Base-by-base conservation (phyloP, 2,329 filamentous ascomycete species). In the Exserohilum turcica region DNA sequence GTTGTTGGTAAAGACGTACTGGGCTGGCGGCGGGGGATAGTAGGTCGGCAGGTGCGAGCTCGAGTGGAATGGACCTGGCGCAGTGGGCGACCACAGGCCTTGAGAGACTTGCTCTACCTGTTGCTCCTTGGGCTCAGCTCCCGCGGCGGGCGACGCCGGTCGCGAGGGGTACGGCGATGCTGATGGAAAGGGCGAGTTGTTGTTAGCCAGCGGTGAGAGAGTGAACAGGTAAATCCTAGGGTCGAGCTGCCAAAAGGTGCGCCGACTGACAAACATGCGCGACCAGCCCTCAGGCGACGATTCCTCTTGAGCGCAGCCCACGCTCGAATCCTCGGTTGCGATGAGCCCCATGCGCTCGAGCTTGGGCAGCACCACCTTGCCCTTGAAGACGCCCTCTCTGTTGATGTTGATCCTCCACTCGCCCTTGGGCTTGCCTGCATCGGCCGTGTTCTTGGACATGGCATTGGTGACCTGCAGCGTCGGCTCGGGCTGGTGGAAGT, bases 271-370 rank as follows among this genome's bases (percentile, higher is more conserved):
- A 71, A 94, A 97, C 88, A 96, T 92, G 44, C 84, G 79, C 24
- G 81, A 80, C 90, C 90, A 96, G 46, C 83, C 86, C 36, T 86
- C 83, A 8, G 83, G 80, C 31, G 81, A 80, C 40, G 85, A 84
- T 44, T 87, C 83, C 37, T 86, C 82, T 12, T 84, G 73, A 32
- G 84, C 82, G 0, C 82, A 79, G 4, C 91, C 91, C 2, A 94
- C 89, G 1, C 84, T 83, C 0, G 90, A 91, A 65, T 95, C 88
- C 48, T 90, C 83, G 19, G 84, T 89, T 0, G 87, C 81, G 44
- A 97, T 86, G 46, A 97, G 76, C 0, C 92, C 92, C 92, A 97
- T 97, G 49, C 92, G 85, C 78, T 97, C 93, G 38, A 97, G 84
- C 79, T 97, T 96, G 19, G 90, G 90, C 37, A 97, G 83, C 59